A percentile compares a stretch with the other conserved stretches of the same genome.
These are phyloP conservation scores for Huiozyma sinensis DNA, from an alignment of 805 yeast species.

Conservation along the genomic window DNA sequence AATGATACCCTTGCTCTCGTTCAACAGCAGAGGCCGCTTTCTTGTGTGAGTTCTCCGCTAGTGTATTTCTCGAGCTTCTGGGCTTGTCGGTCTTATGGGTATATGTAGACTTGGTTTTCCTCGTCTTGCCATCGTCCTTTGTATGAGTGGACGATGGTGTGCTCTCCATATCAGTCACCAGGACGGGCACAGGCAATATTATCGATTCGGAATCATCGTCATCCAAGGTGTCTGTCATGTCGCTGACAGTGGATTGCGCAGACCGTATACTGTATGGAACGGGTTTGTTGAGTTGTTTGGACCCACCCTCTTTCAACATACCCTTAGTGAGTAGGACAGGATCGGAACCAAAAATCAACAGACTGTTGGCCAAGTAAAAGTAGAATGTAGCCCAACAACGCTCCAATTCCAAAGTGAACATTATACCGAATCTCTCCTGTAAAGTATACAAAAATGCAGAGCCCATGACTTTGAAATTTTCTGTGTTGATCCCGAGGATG, in stretches of 20 bases:
- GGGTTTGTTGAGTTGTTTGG: no score
- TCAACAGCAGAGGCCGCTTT: no score
- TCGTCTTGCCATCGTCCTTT: no score
- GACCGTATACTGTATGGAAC: no score
- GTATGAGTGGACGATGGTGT: no score
- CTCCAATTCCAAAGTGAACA: conserved; percentile 51
- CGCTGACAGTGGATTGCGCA: no score
- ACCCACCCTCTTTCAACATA: neutral
- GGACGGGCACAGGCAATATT: conserved; percentile 16
- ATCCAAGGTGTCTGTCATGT: neutral
- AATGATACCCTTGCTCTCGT: no score
- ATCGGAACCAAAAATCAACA: conserved; percentile 40
- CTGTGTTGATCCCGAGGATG: conserved; percentile 60
- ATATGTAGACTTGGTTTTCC: no score
- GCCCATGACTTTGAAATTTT: conserved; percentile 63
- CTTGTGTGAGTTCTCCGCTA: no score
- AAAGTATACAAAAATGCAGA: conserved; percentile 59
- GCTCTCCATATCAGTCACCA: neutral
- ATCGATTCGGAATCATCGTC: conserved; percentile 8
- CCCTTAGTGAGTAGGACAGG: conserved; percentile 13
- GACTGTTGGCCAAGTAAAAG: conserved; percentile 55
- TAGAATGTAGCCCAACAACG: conserved; percentile 63
- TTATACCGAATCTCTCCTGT: conserved; percentile 45
- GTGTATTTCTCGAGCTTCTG: no score
- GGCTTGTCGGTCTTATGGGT: no score